phyloP scores from a whole-genome alignment of 225 moss, liverwort and hornwort genomes.

The Physcomitrium patens region DNA sequence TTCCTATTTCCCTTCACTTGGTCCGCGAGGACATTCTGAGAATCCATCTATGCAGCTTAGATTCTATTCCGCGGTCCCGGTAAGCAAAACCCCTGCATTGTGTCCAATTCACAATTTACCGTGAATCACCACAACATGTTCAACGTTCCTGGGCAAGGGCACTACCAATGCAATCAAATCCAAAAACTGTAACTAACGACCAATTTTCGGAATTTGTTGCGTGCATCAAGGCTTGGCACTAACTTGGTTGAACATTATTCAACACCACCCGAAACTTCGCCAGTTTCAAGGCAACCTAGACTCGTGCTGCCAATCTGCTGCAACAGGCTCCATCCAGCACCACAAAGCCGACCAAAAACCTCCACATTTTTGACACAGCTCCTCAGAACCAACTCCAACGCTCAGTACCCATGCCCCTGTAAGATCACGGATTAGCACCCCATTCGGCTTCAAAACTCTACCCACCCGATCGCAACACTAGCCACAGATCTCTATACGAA shows the following conservation, averaged over 20 bases:
- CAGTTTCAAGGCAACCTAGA: neutral
- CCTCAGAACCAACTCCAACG: too few species aligned
- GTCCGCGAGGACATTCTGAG: conserved; percentile 20
- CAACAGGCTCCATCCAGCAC: too few species aligned
- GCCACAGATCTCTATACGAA: too few species aligned
- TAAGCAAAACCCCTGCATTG: conserved; percentile 15
- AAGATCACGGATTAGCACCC: too few species aligned
- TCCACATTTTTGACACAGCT: too few species aligned
- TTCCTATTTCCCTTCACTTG: conserved; percentile 21
- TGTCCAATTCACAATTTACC: conserved; percentile 9
- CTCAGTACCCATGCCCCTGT: too few species aligned
- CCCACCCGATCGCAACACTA: too few species aligned
- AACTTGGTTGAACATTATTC: neutral
- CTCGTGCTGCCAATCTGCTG: neutral
- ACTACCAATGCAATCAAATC: too few species aligned
- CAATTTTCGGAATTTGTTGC: too few species aligned
- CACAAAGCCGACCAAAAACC: too few species aligned
- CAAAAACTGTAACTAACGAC: too few species aligned
- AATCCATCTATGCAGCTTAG: conserved; percentile 29
- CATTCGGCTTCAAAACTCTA: too few species aligned
- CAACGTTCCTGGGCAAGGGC: neutral
- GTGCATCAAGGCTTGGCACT: neutral
- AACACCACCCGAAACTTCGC: conserved; percentile 1
- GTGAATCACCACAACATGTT: neutral
- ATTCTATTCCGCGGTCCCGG: neutral